These are phyloP conservation scores for Neltuma alba DNA, from an alignment of 306 rosid genomes.

Conservation along the genomic window DNA sequence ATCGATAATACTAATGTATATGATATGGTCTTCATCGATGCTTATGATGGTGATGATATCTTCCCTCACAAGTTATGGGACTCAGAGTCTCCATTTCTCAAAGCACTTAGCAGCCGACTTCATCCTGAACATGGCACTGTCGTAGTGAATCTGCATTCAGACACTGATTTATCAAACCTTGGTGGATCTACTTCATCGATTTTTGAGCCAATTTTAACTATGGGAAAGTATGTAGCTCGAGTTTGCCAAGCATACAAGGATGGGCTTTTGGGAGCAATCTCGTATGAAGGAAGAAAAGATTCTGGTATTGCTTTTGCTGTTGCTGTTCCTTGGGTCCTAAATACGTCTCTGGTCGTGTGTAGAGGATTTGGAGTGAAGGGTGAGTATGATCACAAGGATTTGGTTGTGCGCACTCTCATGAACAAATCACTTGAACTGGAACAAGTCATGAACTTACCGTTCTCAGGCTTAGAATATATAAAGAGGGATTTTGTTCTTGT, in stretches of 20 bases:
- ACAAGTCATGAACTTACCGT: conserved; percentile 65
- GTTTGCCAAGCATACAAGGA: conserved; percentile 79
- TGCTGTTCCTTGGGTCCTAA: conserved; percentile 88
- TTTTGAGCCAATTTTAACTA: conserved; percentile 57
- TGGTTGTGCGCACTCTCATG: conserved; percentile 49
- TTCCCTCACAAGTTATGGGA: conserved; percentile 85
- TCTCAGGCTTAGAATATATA: conserved; percentile 75
- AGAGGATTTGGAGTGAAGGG: conserved; percentile 55
- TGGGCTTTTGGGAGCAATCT: conserved; percentile 50
- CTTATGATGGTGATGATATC: conserved; percentile 87
- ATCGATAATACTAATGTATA: conserved; percentile 48
- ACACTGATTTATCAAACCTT: conserved; percentile 53
- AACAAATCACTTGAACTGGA: conserved; percentile 82
- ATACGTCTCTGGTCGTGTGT: conserved; percentile 82
- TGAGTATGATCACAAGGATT: conserved; percentile 41
- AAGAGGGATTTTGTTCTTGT: conserved; percentile 68
- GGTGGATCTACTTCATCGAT: conserved; percentile 61
- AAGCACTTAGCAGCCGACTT: conserved; percentile 64
- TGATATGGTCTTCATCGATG: conserved; percentile 87
- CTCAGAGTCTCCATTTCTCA: conserved; percentile 66
- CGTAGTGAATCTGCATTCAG: conserved; percentile 95
- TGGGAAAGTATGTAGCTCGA: conserved; percentile 66
- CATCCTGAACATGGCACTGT: conserved; percentile 89
- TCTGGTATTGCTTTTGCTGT: conserved; percentile 80
- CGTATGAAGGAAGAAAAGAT: conserved; percentile 31